Evolutionary conservation across 2,329 filamentous ascomycete genomes (phyloP).

Genomic region (Penicillium hordei): DNA sequence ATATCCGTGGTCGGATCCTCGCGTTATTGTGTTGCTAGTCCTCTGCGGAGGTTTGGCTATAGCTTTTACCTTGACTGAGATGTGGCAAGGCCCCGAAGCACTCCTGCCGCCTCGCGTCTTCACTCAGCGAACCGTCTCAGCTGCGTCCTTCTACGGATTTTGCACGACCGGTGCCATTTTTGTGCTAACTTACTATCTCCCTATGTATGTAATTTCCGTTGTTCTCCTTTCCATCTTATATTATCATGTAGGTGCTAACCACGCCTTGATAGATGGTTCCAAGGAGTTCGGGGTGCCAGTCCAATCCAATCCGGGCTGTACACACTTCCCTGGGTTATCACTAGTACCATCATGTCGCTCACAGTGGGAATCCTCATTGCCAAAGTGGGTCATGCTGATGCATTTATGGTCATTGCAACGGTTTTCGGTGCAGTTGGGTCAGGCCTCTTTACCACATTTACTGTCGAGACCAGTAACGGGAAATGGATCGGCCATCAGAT

Average conservation of each 20-base stretch:
- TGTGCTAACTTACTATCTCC: conserved; percentile 38
- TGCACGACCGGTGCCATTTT: not conserved
- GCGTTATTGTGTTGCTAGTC: not conserved
- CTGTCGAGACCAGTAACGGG: not conserved
- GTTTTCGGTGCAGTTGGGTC: not conserved
- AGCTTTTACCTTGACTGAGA: not conserved
- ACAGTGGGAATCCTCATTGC: conserved; percentile 26
- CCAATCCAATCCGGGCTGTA: conserved; percentile 44
- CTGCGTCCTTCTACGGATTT: not conserved
- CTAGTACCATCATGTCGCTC: conserved; percentile 37
- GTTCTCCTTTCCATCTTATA: too few relatives aligned
- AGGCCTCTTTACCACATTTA: not conserved
- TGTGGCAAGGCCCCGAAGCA: not conserved
- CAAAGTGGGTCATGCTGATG: not conserved
- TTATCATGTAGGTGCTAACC: too few relatives aligned
- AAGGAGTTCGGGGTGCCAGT: conserved; percentile 45
- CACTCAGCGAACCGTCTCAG: not conserved
- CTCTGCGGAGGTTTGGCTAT: not conserved
- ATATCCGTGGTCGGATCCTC: too few relatives aligned
- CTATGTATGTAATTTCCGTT: conserved; percentile 26
- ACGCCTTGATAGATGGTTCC: conserved; percentile 39
- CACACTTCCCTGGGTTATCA: not conserved
- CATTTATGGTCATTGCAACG: not conserved
- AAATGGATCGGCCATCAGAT: not conserved
- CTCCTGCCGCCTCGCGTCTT: not conserved